Evolutionary conservation across 1,284 basidiomycete species (phyloP).

Genomic region (Coniophora puteana): DNA sequence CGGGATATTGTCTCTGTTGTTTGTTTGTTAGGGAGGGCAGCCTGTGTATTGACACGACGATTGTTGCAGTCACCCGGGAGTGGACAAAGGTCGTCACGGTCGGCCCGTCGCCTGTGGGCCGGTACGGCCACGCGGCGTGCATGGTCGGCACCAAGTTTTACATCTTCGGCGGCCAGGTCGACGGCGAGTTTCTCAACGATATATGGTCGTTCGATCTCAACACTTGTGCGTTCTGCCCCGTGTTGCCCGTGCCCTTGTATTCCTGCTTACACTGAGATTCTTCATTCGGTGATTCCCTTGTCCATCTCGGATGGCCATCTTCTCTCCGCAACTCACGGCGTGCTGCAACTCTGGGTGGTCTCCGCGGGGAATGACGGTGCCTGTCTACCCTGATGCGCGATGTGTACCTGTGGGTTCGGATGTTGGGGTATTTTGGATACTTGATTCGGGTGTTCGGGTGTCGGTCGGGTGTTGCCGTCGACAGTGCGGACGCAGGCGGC

Average conservation of each 20-base stretch:
- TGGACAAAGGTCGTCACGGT: conserved; percentile 88
- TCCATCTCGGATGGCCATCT: background rate
- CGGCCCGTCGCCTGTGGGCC: conserved; percentile 77
- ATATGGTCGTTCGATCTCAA: conserved; percentile 97
- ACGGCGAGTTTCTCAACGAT: conserved; percentile 93
- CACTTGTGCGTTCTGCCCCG: conserved; percentile 59
- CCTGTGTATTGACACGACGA: conserved; percentile 5
- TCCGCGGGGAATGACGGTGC: no score
- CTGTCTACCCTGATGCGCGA: no score
- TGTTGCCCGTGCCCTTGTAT: conserved; percentile 7
- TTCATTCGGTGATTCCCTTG: background rate
- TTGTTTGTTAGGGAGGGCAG: background rate
- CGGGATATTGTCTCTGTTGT: no score
- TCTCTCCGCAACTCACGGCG: conserved; percentile 5
- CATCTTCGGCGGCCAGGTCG: conserved; percentile 97
- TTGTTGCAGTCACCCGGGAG: conserved; percentile 72
- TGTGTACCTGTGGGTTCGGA: no score
- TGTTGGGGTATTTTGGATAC: no score
- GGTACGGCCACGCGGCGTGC: conserved; percentile 95
- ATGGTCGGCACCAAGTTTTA: conserved; percentile 93
- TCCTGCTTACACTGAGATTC: conserved; percentile 7
- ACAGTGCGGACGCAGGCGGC: conserved; percentile 68
- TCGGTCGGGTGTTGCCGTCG: no score
- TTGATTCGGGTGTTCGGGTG: no score
- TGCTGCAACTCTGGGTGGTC: no score